A percentile compares a stretch with the other conserved stretches of the same genome.
Conservation (phyloP, 495 filamentous ascomycete genomes). For the Aspergillus nanangensis region DNA sequence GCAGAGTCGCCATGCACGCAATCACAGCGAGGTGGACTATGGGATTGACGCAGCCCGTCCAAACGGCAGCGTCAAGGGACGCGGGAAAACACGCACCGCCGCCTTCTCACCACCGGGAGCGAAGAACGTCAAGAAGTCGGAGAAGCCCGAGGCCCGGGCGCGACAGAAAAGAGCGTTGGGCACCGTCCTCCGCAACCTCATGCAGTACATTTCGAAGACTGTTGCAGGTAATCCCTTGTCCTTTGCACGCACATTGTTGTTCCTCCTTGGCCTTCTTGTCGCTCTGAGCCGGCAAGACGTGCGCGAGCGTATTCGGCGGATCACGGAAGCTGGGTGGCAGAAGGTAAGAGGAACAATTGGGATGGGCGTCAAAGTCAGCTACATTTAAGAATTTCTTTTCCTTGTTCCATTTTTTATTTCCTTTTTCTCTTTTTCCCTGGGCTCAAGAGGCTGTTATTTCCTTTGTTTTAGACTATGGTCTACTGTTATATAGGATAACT, state of each 20-base stretch:
- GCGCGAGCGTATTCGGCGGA: slow-evolving; percentile 65
- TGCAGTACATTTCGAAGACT: slow-evolving; percentile 57
- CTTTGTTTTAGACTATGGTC: too few species aligned
- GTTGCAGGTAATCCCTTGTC: slow-evolving; percentile 70
- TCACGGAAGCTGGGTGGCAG: slow-evolving; percentile 68
- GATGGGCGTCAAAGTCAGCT: slow-evolving; percentile 97
- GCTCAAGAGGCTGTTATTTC: slow-evolving; percentile 5
- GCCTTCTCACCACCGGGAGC: slow-evolving; percentile 28
- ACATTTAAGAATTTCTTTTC: slow-evolving; percentile 55
- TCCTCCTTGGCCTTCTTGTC: slow-evolving; percentile 74
- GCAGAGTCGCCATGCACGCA: slow-evolving; percentile 46
- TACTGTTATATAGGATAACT: too few species aligned
- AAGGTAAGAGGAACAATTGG: slow-evolving; percentile 83
- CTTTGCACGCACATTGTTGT: slow-evolving; percentile 70
- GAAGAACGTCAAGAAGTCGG: slow-evolving; percentile 37
- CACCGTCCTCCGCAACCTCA: slow-evolving; percentile 53
- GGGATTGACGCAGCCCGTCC: slow-evolving; percentile 44
- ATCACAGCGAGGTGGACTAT: slow-evolving; percentile 51
- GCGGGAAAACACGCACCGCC: slow-evolving; percentile 28
- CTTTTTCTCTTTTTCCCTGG: slow-evolving; percentile 14
- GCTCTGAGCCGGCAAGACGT: slow-evolving; percentile 71
- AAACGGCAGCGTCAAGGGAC: slow-evolving; percentile 32
- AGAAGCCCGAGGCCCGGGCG: slow-evolving; percentile 31
- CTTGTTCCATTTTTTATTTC: slow-evolving; percentile 11
- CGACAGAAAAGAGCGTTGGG: slow-evolving; percentile 28